Evolutionary conservation across 139 green algal genomes (phyloP).

Genomic region (Haematococcus sp.): DNA sequence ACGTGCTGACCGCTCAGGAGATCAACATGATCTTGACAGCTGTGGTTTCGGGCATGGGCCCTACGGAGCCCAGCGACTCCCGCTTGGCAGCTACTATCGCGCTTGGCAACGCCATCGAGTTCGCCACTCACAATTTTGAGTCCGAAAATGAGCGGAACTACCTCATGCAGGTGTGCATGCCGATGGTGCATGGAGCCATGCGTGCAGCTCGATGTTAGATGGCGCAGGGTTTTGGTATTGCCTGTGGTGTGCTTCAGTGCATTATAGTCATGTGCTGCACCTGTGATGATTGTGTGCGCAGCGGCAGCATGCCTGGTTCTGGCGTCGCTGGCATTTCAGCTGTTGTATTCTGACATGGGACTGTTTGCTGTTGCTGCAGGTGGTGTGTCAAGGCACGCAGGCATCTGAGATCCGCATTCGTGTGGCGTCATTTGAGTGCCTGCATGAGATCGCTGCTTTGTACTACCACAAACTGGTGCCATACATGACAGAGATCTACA

Average conservation of each 20-base stretch:
- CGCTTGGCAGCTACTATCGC: conserved; percentile 86
- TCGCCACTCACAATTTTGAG: conserved; percentile 94
- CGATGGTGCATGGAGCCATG: not conserved
- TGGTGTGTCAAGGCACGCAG: conserved; percentile 83
- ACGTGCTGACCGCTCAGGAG: conserved; percentile 79
- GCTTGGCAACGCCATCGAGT: conserved; percentile 93
- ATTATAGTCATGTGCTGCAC: too few relatives aligned
- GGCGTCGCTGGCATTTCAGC: too few relatives aligned
- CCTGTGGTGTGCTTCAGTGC: too few relatives aligned
- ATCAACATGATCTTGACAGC: conserved; percentile 96
- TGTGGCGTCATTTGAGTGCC: conserved; percentile 87
- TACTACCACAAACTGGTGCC: conserved; percentile 92
- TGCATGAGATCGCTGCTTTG: conserved; percentile 82
- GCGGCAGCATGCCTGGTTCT: too few relatives aligned
- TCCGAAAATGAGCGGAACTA: conserved; percentile 92
- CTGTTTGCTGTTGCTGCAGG: conserved; percentile 16
- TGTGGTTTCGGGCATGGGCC: conserved; percentile 87
- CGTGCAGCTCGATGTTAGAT: too few relatives aligned
- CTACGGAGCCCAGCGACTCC: conserved; percentile 78
- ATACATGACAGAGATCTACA: conserved; percentile 97
- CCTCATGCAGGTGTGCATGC: conserved; percentile 83
- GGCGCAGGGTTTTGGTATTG: too few relatives aligned
- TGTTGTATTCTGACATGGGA: too few relatives aligned
- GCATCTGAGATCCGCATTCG: conserved; percentile 67
- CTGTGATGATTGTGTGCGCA: too few relatives aligned